These are phyloP conservation scores for Candida ortonii DNA, from an alignment of 805 yeast species.

Conservation along the genomic window DNA sequence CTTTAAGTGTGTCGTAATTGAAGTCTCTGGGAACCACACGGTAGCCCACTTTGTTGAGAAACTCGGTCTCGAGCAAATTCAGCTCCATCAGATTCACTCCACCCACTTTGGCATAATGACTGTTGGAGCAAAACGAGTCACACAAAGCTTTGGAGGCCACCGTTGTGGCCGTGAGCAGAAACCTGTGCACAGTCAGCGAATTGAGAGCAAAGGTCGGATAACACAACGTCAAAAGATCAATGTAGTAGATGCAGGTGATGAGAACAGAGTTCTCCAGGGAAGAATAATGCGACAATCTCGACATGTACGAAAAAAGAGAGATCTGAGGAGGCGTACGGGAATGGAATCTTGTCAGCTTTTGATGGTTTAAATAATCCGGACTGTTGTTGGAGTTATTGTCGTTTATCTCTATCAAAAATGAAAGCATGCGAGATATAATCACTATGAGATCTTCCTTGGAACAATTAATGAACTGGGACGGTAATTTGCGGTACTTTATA, in stretches of 20 bases:
- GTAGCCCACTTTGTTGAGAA: constrained; percentile 76
- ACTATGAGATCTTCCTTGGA: constrained; percentile 66
- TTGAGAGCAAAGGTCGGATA: constrained; percentile 80
- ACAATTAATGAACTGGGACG: constrained; percentile 59
- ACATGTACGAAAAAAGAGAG: constrained; percentile 71
- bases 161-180: constrained; percentile 84
- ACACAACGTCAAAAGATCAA: constrained; percentile 76
- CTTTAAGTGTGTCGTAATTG: constrained; percentile 31
- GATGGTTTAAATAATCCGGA: constrained; percentile 32
- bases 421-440: constrained; percentile 76
- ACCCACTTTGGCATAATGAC: constrained; percentile 94
- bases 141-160: constrained; percentile 88
- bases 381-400: constrained; percentile 43
- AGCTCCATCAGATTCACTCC: constrained; percentile 83
- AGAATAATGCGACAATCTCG: constrained; percentile 78
- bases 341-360: constrained; percentile 79
- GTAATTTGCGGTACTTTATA: constrained; percentile 31
- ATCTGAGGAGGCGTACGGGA: constrained; percentile 90
- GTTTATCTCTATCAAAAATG: constrained; percentile 69
- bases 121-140: constrained; percentile 90
- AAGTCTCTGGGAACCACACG: constrained; percentile 60
- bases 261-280: constrained; percentile 81
- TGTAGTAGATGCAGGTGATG: constrained; percentile 81
- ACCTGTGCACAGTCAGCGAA: constrained; percentile 91
- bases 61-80: constrained; percentile 85